Conservation (phyloP, 495 filamentous ascomycete species). For the Penicillium coprophilum region DNA sequence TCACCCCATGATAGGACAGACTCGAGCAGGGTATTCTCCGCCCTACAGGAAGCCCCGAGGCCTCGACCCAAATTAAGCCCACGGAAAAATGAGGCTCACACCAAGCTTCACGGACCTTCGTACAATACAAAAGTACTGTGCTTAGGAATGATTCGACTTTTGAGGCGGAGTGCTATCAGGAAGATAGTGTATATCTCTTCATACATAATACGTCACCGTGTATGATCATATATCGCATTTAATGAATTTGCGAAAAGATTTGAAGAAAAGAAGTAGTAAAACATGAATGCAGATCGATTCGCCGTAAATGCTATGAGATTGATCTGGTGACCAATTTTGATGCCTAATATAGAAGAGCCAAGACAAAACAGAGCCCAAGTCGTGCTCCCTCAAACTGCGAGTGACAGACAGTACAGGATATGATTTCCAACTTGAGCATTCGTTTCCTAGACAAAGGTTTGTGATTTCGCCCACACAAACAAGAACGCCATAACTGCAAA, state of each 20-base stretch:
- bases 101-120: neutral
- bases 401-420: too few species aligned
- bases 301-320: constrained; percentile 1
- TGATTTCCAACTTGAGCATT: too few species aligned
- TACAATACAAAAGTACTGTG: neutral
- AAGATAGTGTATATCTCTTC: too few species aligned
- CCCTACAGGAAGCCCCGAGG: neutral
- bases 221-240: too few species aligned
- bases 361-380: constrained; percentile 3
- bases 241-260: too few species aligned
- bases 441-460: neutral
- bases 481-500: neutral
- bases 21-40: neutral
- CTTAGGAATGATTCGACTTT: too few species aligned
- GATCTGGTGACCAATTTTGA: neutral
- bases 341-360: neutral
- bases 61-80: neutral
- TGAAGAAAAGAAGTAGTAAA: neutral
- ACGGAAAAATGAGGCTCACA: neutral
- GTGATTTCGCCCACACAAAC: neutral
- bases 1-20: neutral
- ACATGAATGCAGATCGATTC: neutral
- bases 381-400: neutral
- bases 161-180: too few species aligned
- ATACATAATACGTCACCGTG: neutral